Evolutionary conservation across 148 eudicot genomes (phyloP), one percentile per base, ranked within the genome.

Genomic region (Silene conica): DNA sequence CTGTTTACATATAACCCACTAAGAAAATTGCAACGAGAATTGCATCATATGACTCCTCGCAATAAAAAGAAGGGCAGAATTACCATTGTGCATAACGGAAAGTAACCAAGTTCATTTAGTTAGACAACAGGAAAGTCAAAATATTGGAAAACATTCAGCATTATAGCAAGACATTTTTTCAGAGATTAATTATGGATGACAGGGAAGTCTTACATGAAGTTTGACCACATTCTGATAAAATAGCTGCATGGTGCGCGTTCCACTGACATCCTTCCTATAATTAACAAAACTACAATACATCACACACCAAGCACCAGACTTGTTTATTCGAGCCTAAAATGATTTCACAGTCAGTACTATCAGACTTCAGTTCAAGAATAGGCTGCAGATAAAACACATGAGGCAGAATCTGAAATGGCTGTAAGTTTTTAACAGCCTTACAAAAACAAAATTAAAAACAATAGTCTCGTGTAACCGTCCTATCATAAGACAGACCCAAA

Each of bases 191-290:
- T 11, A 48, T 34, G 41, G 57, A 68, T 25, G 61, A 50, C 26
- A 58, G 61, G 18, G n/a, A 69, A 20, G 15, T 45, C 79, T 80
- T 50, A 80, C 82, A 71, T 94, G 98, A 73, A 94, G 88, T 31
- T 83, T 79, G 65, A 88, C 97, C 76, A 91, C 93, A 70, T 87
- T 81, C 71, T 80, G 81, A 84, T 89, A 94, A 77, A 91, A 89
- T 19, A 84, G 73, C 75, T 78, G 84, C 77, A 91, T 84, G 78
- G 95, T 83, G 73, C 26, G 81, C 76, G 76, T 80, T 69, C 93
- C 96, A 80, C 79, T 81, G 74, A 91, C 69, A 85, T 94, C 98
- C 76, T 87, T 81, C 91, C 98, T 94, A 87, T 70, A 83, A 83
- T n/a, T 38, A 21, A 78, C 7, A 73, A 48, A 15, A 74, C 2